These are phyloP conservation scores for Cerrena zonata DNA, from an alignment of 1,284 basidiomycete genomes.

Conservation along the genomic window DNA sequence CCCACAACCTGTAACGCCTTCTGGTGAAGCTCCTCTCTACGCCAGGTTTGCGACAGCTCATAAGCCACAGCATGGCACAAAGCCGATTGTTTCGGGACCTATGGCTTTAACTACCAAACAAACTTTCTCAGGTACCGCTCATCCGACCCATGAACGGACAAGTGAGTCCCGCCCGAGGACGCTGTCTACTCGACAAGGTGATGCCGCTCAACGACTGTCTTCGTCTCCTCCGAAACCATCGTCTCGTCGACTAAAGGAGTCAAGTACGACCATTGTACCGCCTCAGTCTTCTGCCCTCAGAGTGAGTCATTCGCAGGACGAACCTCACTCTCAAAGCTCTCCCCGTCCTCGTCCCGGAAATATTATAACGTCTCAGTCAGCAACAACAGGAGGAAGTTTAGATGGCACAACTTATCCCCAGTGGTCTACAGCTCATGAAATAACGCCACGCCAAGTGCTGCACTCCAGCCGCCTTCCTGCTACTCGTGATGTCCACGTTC, in stretches of 20 bases:
- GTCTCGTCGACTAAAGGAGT: background rate
- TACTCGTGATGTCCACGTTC: background rate
- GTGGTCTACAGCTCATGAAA: no score
- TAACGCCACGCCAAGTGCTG: background rate
- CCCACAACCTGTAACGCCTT: constrained; percentile 4
- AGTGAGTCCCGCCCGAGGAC: background rate
- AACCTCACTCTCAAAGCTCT: no score
- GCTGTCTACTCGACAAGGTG: background rate
- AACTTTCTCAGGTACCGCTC: constrained; percentile 6
- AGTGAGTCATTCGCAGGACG: background rate
- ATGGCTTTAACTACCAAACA: constrained; percentile 17
- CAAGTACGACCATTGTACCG: background rate
- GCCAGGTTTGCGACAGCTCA: constrained; percentile 23
- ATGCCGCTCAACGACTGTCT: background rate
- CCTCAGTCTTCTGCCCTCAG: background rate
- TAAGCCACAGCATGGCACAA: constrained; percentile 14
- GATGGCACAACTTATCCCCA: no score
- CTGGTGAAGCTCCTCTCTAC: constrained; percentile 20
- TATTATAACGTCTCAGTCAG: background rate
- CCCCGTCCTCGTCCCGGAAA: background rate
- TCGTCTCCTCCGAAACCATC: background rate
- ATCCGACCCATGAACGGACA: background rate
- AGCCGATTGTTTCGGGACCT: constrained; percentile 27
- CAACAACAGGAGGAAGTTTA: background rate
- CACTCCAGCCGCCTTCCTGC: background rate